A percentile compares a stretch with the other conserved stretches of the same genome.
These are phyloP conservation scores for Colletotrichum costaricense DNA, from an alignment of 2,329 filamentous ascomycete species.

Conservation along the genomic window DNA sequence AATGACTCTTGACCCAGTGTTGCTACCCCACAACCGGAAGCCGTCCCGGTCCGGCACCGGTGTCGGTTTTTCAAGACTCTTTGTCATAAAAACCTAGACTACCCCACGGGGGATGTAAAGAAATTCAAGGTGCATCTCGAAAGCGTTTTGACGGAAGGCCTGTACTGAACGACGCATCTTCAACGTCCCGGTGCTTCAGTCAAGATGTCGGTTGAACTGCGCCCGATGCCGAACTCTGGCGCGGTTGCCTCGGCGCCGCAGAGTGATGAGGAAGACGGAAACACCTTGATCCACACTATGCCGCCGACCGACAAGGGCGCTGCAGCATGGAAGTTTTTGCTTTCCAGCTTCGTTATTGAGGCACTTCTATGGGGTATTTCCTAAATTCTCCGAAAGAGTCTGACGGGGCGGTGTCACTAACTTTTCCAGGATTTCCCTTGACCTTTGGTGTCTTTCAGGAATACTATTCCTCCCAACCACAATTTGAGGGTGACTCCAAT, in stretches of 20 bases:
- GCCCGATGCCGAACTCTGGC: background rate
- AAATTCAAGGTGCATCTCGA: background rate
- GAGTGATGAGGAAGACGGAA: slow-evolving; percentile 27
- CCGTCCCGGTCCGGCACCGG: slow-evolving; percentile 1
- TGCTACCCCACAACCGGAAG: background rate
- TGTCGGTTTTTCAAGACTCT: background rate
- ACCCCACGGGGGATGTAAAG: too few relatives aligned
- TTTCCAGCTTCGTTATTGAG: slow-evolving; percentile 39
- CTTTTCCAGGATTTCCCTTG: slow-evolving; percentile 39
- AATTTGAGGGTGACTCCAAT: slow-evolving; percentile 39
- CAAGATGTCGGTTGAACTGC: slow-evolving; percentile 17
- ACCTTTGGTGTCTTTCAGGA: slow-evolving; percentile 44
- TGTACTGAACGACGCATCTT: background rate
- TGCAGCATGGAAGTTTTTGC: slow-evolving; percentile 39
- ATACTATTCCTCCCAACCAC: slow-evolving; percentile 41
- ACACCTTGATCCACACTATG: slow-evolving; percentile 35
- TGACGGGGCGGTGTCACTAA: background rate
- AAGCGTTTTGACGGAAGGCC: background rate
- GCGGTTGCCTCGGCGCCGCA: background rate
- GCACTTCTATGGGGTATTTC: slow-evolving; percentile 40
- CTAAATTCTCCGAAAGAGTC: background rate
- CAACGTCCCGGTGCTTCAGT: background rate
- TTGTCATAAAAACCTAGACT: background rate
- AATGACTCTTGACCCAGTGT: background rate
- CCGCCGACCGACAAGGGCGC: slow-evolving; percentile 37